These are phyloP conservation scores for Medicago lupulina DNA, from an alignment of 306 rosid species.

Conservation along the genomic window DNA sequence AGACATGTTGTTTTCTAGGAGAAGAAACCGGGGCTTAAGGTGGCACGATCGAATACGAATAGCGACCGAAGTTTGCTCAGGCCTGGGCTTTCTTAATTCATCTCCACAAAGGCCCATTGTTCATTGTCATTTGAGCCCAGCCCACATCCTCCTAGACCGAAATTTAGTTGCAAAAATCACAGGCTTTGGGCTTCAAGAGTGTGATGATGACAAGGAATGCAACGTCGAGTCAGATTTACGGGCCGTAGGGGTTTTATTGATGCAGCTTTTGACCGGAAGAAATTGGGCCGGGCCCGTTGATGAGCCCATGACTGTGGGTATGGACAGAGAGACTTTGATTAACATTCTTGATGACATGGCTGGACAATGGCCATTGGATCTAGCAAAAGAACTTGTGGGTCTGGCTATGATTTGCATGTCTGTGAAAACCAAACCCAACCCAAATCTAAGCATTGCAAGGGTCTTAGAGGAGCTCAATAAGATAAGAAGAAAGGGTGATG, in stretches of 20 bases:
- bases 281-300: constrained; percentile 61
- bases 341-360: constrained; percentile 57
- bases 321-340: constrained; percentile 43
- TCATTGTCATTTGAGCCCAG: constrained; percentile 56
- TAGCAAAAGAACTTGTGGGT: constrained; percentile 52
- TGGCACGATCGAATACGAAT: constrained; percentile 73
- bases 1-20: constrained; percentile 56
- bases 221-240: constrained; percentile 47
- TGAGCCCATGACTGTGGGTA: constrained; percentile 43
- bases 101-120: constrained; percentile 51
- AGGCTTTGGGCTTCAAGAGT: constrained; percentile 50
- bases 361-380: constrained; percentile 73
- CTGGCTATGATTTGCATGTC: constrained; percentile 60
- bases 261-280: constrained; percentile 62
- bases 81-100: constrained; percentile 58
- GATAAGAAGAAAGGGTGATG: constrained; percentile 62
- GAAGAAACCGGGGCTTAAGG: constrained; percentile 48
- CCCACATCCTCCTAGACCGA: constrained; percentile 70
- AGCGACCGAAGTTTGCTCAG: constrained; percentile 60
- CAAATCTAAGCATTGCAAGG: constrained; percentile 41
- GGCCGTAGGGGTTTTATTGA: constrained; percentile 58
- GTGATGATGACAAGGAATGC: constrained; percentile 9
- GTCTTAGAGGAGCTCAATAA: constrained; percentile 63
- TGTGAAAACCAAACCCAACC: constrained; percentile 34
- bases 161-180: constrained; percentile 68